These are phyloP conservation scores for Penicillium atrosanguineum DNA, from an alignment of 495 filamentous ascomycete genomes.

Conservation along the genomic window DNA sequence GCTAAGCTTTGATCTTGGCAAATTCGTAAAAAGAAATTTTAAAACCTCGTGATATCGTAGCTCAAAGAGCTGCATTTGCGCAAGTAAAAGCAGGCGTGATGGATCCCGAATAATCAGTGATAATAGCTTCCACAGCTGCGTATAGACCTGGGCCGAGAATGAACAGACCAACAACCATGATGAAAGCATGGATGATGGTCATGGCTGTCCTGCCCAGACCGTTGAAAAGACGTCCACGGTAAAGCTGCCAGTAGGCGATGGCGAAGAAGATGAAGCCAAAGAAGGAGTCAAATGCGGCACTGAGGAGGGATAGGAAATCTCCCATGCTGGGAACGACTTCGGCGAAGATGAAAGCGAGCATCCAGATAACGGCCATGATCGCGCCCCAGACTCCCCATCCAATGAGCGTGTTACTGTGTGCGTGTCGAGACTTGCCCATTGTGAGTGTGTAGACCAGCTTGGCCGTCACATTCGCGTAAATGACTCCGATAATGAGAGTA, in stretches of 20 bases:
- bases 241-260: slow-evolving; percentile 49
- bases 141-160: slow-evolving; percentile 52
- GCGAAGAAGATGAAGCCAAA: slow-evolving; percentile 48
- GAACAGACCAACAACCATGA: slow-evolving; percentile 44
- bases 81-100: slow-evolving; percentile 46
- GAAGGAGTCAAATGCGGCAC: slow-evolving; percentile 41
- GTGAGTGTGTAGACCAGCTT: slow-evolving; percentile 51
- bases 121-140: slow-evolving; percentile 52
- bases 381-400: slow-evolving; percentile 50
- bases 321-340: slow-evolving; percentile 52
- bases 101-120: slow-evolving; percentile 40
- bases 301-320: slow-evolving; percentile 50
- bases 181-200: slow-evolving; percentile 41
- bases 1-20: neutral
- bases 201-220: slow-evolving; percentile 29
- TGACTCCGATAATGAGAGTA: slow-evolving; percentile 48
- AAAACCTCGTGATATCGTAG: neutral
- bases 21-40: neutral
- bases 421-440: slow-evolving; percentile 44
- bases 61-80: slow-evolving; percentile 42
- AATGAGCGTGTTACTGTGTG: slow-evolving; percentile 47
- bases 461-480: slow-evolving; percentile 52
- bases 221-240: slow-evolving; percentile 32
- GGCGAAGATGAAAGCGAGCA: slow-evolving; percentile 47
- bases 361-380: slow-evolving; percentile 45